Evolutionary conservation across 768 basidiomycete species (phyloP), one percentile per base, ranked within the genome.

Genomic region (Neoboletus magnificus): DNA sequence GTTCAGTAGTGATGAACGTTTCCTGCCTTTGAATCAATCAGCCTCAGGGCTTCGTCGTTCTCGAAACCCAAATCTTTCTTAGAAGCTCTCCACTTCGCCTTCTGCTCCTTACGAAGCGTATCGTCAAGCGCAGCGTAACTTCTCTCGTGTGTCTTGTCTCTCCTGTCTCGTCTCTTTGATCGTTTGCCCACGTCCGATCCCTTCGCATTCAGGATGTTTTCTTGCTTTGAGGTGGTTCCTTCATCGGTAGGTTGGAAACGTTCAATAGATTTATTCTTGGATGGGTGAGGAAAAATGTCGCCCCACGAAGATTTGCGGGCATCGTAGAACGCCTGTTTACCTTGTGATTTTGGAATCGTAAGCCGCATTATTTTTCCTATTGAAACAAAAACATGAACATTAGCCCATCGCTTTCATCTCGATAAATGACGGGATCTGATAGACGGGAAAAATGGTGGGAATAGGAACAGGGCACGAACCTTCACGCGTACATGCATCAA

Each of bases 301-400:
- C 97, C 97, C 95, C 96, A 98, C 11, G 72, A 73, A 0, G 91
- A 86, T 74, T 98, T 98, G 35, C 95, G 85, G 3, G 95, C 94
- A 69, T 98, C 97, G 67, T 98, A 93, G 67, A 85, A 99, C 0
- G 83, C 80, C 64, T 98, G 94, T 70, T 93, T 95, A n/a, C 94
- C 94, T 73, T 95, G 94, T 2, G 92, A 95, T 62, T 85, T 93
- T 0, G 96, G 91, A 37, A 96, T 85, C 5, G 89, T 96, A 71
- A 95, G 75, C 6, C 96, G 86, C 81, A 94, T 89, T 45, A 98
- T 88, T 72, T 91, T 86, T 32, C 90, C 96, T 97, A 64, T 49
- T 1, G 39, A 45, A 37, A 44, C 32, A 42, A 36, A 52, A 49
- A 37, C 23, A 37, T 30, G 35, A 48, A 42, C n/a, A 45, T 52